Evolutionary conservation across 306 rosid species (phyloP), one percentile per base, ranked within the genome.

Genomic region (Trichosanthes truncata): DNA sequence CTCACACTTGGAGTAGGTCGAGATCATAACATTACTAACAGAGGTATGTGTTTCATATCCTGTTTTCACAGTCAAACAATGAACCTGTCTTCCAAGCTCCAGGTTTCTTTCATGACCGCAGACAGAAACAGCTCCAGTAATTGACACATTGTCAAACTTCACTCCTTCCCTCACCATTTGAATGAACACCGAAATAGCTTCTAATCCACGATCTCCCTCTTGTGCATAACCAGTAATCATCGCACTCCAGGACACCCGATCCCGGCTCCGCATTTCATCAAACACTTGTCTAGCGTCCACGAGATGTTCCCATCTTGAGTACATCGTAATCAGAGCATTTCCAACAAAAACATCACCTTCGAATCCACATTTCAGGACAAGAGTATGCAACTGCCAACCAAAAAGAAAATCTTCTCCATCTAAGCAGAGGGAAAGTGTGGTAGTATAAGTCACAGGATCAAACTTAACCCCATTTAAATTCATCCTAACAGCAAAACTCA

Each of bases 41-140:
- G 94, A 90, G 77, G 86, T 74, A 79, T 89, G 88, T 3, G 76
- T 85, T 29, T 79, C 92, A 77, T 86, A 86, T 77, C 96, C 93
- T n/a, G 84, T 80, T 83, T 92, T 94, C 9, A 82, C 78, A 45
- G 87, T 46, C 88, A 89, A 81, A 72, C 92, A 80, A 81, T 94
- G 97, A 52, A 90, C 85, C 83, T 90, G 93, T 76, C 80, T 92
- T 81, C 93, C 97, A 7, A 92, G 83, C 81, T 60, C 86, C 76
- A 87, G 77, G 80, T 86, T 90, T 80, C 66, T 85, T 75, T 83
- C 89, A 81, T 90, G 82, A 84, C 97, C 92, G 53, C 94, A 90
- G 77, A 93, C 93, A n/a, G 96, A 92, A 86, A 92, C 82, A 17
- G 87, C 94, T 82, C 94, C 84, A 0, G 93, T 94, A 74, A 94